phyloP scores from a whole-genome alignment of 2,329 filamentous ascomycete genomes.

The Diaporthe citriasiana region DNA sequence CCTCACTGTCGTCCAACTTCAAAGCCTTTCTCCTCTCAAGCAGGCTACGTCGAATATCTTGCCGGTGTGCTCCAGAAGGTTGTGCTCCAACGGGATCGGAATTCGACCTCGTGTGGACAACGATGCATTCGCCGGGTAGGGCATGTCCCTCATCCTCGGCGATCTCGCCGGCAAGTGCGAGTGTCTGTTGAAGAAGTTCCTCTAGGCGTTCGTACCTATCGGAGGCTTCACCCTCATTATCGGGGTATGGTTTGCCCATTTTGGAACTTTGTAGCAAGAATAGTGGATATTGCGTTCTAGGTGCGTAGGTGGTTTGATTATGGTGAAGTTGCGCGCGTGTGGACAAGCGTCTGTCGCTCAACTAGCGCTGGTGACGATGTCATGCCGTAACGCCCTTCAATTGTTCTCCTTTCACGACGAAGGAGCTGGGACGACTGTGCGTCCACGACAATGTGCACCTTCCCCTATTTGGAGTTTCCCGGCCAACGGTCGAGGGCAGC shows the following conservation, averaged over 20 bases:
- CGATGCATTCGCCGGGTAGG: constrained; percentile 23
- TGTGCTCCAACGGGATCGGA: background rate
- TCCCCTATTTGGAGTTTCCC: background rate
- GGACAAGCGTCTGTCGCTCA: background rate
- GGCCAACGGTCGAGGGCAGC: too few relatives aligned
- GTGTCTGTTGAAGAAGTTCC: constrained; percentile 32
- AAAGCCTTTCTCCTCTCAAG: background rate
- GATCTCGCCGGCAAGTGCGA: constrained; percentile 38
- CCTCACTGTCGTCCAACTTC: constrained; percentile 6
- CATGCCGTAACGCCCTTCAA: background rate
- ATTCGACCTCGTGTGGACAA: constrained; percentile 15
- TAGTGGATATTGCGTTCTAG: constrained; percentile 8
- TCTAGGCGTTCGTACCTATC: constrained; percentile 20
- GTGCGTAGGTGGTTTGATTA: background rate
- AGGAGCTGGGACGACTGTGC: background rate
- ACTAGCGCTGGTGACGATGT: background rate
- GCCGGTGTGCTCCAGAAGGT: background rate
- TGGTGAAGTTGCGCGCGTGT: background rate
- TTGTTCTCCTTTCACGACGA: too few relatives aligned
- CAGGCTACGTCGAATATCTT: background rate
- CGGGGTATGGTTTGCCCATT: background rate
- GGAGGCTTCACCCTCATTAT: background rate
- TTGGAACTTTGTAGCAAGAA: background rate
- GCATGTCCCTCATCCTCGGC: background rate
- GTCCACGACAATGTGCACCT: background rate